Percentiles rank a stretch among this genome's conserved stretches.
These are phyloP conservation scores for Wickerhamomyces bovis DNA, from an alignment of 805 yeast genomes.

Conservation along the genomic window DNA sequence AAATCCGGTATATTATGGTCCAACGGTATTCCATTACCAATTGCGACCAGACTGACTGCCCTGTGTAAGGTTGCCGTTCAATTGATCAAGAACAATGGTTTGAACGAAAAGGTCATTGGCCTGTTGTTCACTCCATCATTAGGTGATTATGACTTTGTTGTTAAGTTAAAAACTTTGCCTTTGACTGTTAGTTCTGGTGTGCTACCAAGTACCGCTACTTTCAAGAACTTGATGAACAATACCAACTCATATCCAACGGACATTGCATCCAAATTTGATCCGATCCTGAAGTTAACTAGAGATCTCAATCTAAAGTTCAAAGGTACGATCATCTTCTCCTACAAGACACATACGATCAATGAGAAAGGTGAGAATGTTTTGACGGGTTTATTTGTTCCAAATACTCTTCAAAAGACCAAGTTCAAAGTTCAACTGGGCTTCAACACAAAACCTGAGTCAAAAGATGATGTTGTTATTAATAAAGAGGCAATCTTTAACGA, in stretches of 20 bases:
- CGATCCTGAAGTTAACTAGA: slow-evolving; percentile 49
- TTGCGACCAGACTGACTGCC: slow-evolving; percentile 84
- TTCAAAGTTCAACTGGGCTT: slow-evolving; percentile 78
- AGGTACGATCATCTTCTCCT: slow-evolving; percentile 65
- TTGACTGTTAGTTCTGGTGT: slow-evolving; percentile 50
- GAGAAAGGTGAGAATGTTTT: slow-evolving; percentile 57
- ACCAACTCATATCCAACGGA: slow-evolving; percentile 29
- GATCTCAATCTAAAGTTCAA: slow-evolving; percentile 61
- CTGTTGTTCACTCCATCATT: slow-evolving; percentile 75
- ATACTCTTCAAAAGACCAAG: slow-evolving; percentile 49
- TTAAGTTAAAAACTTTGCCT: slow-evolving; percentile 46
- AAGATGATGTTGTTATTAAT: slow-evolving; percentile 53
- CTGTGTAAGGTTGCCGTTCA: slow-evolving; percentile 70
- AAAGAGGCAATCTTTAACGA: slow-evolving; percentile 70
- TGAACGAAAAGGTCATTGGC: slow-evolving; percentile 37
- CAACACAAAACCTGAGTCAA: slow-evolving; percentile 56
- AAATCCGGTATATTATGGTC: slow-evolving; percentile 87
- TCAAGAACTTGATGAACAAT: slow-evolving; percentile 48
- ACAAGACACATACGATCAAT: slow-evolving; percentile 45
- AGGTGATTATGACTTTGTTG: slow-evolving; percentile 76
- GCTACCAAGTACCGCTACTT: slow-evolving; percentile 37
- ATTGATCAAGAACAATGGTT: slow-evolving; percentile 42
- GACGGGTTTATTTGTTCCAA: slow-evolving; percentile 78
- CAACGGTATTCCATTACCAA: slow-evolving; percentile 56
- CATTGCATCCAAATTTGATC: slow-evolving; percentile 49